These are phyloP conservation scores for Fusarium hainanense DNA, from an alignment of 2,329 filamentous ascomycete species.

Conservation along the genomic window DNA sequence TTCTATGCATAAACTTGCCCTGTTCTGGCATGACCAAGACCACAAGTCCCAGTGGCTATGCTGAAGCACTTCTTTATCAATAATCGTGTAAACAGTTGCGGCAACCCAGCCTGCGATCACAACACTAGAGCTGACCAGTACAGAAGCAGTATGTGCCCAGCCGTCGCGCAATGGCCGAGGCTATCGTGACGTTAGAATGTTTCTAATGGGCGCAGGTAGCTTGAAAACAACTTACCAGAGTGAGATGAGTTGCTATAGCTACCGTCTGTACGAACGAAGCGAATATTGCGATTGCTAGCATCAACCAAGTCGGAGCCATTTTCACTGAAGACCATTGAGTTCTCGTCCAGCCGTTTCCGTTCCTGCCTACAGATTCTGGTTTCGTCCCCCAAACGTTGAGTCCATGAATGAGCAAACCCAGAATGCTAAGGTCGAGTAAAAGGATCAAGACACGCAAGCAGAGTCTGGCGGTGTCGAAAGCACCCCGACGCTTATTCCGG, in stretches of 20 bases:
- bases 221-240: neutral
- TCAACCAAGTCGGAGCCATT: constrained; percentile 16
- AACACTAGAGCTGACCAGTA: neutral
- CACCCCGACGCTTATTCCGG: neutral
- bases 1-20: constrained; percentile 2
- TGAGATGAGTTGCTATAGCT: neutral
- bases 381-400: constrained; percentile 4
- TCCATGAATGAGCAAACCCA: neutral
- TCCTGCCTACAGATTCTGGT: constrained; percentile 7
- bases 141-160: neutral
- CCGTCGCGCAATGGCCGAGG: neutral
- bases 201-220: fast-evolving
- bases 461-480: neutral
- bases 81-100: neutral
- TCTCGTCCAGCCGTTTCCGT: constrained; percentile 12
- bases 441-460: neutral
- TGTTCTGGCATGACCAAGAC: constrained; percentile 20
- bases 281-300: constrained; percentile 2
- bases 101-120: neutral
- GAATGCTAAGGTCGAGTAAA: constrained; percentile 2
- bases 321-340: constrained; percentile 10
- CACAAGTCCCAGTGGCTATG: constrained; percentile 21
- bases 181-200: neutral
- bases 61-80: constrained; percentile 6
- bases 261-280: neutral